A percentile compares a stretch with the other conserved stretches of the same genome.
phyloP scores from a whole-genome alignment of 257 asterid genomes.

The Solanum medicagineum region DNA sequence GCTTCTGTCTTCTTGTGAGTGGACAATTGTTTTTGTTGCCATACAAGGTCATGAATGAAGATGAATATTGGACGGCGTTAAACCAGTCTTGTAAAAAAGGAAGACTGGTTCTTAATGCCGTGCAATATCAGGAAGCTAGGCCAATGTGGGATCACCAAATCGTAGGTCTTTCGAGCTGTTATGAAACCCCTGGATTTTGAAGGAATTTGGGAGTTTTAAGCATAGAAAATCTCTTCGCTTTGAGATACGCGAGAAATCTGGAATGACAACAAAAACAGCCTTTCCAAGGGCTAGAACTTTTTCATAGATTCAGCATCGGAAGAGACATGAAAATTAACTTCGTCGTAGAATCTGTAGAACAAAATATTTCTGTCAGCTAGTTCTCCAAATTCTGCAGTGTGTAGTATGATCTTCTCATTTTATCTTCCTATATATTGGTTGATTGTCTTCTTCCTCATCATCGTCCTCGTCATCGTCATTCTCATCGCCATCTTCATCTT shows the following conservation, averaged over 20 bases:
- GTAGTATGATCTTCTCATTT: slow-evolving; percentile 3
- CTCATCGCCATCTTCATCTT: background rate
- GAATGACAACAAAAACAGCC: background rate
- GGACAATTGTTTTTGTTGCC: too few relatives aligned
- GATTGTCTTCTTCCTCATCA: background rate
- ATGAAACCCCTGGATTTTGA: background rate
- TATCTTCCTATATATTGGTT: slow-evolving; percentile 5
- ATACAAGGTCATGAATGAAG: background rate
- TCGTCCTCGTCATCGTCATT: background rate
- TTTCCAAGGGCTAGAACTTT: background rate
- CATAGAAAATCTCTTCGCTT: background rate
- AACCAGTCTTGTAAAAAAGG: background rate
- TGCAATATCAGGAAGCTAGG: background rate
- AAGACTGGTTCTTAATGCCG: too few relatives aligned
- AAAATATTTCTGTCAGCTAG: background rate
- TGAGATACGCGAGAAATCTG: background rate
- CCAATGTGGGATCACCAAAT: background rate
- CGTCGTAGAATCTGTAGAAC: background rate
- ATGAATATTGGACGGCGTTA: background rate
- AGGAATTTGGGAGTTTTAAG: background rate
- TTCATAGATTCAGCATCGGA: background rate
- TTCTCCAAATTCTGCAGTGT: background rate
- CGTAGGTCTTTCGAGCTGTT: background rate
- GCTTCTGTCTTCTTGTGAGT: too few relatives aligned
- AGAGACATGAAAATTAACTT: background rate